phyloP scores from a whole-genome alignment of 1,139 yeast species.

The Yamadazyma atlantica region DNA sequence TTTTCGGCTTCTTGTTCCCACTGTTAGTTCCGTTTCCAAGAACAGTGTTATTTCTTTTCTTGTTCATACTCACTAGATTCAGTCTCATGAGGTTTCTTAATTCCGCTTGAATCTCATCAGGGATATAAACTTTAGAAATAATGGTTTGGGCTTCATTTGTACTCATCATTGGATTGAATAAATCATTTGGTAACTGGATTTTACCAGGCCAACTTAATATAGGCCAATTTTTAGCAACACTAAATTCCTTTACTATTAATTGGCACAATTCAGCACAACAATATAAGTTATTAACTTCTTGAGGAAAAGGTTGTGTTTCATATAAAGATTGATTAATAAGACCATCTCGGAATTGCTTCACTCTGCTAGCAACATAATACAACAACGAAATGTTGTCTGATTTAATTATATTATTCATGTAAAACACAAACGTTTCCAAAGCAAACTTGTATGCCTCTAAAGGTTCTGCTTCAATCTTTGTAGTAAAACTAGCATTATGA shows the following conservation, averaged over 20 bases:
- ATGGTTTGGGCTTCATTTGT: slow-evolving; percentile 44
- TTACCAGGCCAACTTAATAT: slow-evolving; percentile 83
- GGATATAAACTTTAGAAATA: slow-evolving; percentile 49
- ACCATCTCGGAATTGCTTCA: slow-evolving; percentile 75
- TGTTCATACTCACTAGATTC: slow-evolving; percentile 13
- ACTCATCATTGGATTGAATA: slow-evolving; percentile 57
- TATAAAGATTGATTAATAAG: slow-evolving; percentile 38
- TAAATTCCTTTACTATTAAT: slow-evolving; percentile 56
- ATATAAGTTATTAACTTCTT: slow-evolving; percentile 48
- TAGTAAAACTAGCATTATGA: slow-evolving; percentile 69
- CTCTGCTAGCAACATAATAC: slow-evolving; percentile 74
- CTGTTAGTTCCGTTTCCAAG: background rate
- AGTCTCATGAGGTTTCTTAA: slow-evolving; percentile 28
- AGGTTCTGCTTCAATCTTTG: slow-evolving; percentile 30
- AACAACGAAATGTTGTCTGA: slow-evolving; percentile 70
- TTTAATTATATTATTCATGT: slow-evolving; percentile 58
- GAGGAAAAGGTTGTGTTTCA: slow-evolving; percentile 24
- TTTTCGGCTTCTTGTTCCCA: slow-evolving; percentile 3
- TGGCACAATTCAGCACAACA: slow-evolving; percentile 74
- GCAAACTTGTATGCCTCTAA: slow-evolving; percentile 49
- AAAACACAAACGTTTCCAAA: slow-evolving; percentile 58
- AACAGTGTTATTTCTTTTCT: slow-evolving; percentile 3
- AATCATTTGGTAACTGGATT: slow-evolving; percentile 62
- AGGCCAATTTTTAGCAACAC: slow-evolving; percentile 64
- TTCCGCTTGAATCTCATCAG: slow-evolving; percentile 37